Conservation (phyloP, 2,329 filamentous ascomycete species). For the Aspergillus fumigatus region DNA sequence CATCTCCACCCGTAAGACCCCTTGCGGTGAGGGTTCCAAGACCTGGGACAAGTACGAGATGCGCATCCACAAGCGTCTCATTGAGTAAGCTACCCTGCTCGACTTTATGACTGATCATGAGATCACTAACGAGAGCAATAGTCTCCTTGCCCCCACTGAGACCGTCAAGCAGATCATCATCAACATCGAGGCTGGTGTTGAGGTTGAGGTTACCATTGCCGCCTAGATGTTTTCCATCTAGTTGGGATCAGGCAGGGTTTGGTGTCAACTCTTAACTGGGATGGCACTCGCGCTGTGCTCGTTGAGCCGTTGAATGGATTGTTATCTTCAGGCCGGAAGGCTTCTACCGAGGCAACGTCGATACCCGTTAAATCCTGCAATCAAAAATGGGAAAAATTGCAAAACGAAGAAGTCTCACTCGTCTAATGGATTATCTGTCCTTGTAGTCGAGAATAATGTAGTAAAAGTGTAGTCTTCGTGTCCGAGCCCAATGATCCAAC, state of each 20-base stretch:
- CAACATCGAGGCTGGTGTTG: constrained; percentile 51
- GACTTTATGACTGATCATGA: background rate
- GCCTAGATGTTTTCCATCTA: constrained; percentile 37
- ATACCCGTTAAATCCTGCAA: constrained; percentile 30
- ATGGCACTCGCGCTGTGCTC: constrained; percentile 13
- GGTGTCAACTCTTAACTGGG: constrained; percentile 15
- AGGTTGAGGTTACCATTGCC: constrained; percentile 52
- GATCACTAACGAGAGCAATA: constrained; percentile 29
- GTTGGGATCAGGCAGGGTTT: constrained; percentile 24
- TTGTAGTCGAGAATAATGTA: constrained; percentile 2
- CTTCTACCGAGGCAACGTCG: constrained; percentile 14
- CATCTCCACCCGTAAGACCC: constrained; percentile 97
- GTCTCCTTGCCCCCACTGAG: constrained; percentile 94
- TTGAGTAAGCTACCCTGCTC: constrained; percentile 61
- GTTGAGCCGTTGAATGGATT: constrained; percentile 15
- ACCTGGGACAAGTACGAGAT: constrained; percentile 99
- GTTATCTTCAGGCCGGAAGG: constrained; percentile 6
- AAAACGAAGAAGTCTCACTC: constrained; percentile 22
- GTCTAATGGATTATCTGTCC: background rate
- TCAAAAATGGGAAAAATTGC: constrained; percentile 27
- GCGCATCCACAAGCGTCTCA: constrained; percentile 98
- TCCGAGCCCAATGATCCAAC: background rate
- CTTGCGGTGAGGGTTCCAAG: constrained; percentile 99
- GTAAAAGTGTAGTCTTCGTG: background rate
- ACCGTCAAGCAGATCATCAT: constrained; percentile 52